Percentiles rank a stretch among this genome's conserved stretches.
Evolutionary conservation across 2,329 filamentous ascomycete genomes (phyloP).

Genomic region (Zymoseptoria passerinii): DNA sequence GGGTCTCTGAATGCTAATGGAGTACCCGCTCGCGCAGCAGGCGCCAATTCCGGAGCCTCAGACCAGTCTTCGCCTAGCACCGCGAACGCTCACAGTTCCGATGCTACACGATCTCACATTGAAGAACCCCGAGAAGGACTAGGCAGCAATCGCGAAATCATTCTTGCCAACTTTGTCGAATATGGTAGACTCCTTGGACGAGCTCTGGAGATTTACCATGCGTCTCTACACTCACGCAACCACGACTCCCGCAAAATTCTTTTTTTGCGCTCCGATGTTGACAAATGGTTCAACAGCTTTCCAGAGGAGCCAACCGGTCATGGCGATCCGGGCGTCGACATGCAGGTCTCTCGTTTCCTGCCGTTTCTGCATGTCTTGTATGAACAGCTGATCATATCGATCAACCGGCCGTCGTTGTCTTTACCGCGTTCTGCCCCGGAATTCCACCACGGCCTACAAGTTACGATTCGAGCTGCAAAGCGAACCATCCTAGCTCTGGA

Average conservation of each 20-base stretch:
- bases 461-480: slow-evolving; percentile 25
- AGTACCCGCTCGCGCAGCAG: not conserved
- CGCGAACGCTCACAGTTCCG: not conserved
- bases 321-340: slow-evolving; percentile 6
- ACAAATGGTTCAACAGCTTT: slow-evolving; percentile 21
- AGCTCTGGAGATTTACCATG: slow-evolving; percentile 19
- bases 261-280: slow-evolving; percentile 18
- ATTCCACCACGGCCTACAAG: slow-evolving; percentile 28
- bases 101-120: not conserved
- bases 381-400: slow-evolving; percentile 28
- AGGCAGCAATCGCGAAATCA: slow-evolving; percentile 11
- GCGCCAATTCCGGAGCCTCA: not conserved
- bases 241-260: slow-evolving; percentile 15
- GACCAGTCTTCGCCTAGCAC: not conserved
- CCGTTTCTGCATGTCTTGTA: slow-evolving; percentile 29
- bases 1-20: slow-evolving; percentile 7
- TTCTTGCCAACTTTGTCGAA: slow-evolving; percentile 19
- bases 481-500: slow-evolving; percentile 24
- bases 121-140: not conserved
- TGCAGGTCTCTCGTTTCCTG: slow-evolving; percentile 15
- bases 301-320: slow-evolving; percentile 12
- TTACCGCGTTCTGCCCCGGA: slow-evolving; percentile 22
- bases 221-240: slow-evolving; percentile 14
- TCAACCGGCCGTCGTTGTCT: slow-evolving; percentile 32
- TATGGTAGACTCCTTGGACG: slow-evolving; percentile 17